Conservation (phyloP, 495 filamentous ascomycete species). For the Aspergillus olivimuriae region DNA sequence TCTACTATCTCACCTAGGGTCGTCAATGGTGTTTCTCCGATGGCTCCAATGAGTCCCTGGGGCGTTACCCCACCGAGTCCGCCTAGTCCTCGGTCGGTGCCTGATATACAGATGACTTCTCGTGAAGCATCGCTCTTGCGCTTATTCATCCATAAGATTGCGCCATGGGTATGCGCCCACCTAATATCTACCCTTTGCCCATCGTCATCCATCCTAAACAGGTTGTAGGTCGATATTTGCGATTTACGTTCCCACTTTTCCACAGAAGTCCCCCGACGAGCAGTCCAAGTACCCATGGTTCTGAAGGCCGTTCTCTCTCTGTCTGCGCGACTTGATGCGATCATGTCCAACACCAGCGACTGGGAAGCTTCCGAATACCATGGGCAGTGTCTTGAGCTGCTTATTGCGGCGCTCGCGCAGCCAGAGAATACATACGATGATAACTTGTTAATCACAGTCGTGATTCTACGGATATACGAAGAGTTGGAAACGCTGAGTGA, state of each 20-base stretch:
- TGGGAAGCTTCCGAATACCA: constrained; percentile 35
- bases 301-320: constrained; percentile 30
- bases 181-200: neutral
- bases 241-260: constrained; percentile 29
- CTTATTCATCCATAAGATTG: constrained; percentile 28
- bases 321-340: constrained; percentile 30
- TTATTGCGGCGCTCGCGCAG: constrained; percentile 24
- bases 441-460: constrained; percentile 30
- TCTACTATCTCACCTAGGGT: constrained; percentile 10
- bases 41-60: constrained; percentile 12
- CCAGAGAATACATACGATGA: constrained; percentile 28
- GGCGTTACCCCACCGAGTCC: constrained; percentile 9
- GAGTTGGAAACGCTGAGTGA: constrained; percentile 29
- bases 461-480: constrained; percentile 33
- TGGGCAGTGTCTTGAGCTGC: constrained; percentile 29
- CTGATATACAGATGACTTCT: constrained; percentile 11
- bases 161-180: constrained; percentile 24
- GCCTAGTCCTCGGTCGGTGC: constrained; percentile 8
- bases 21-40: constrained; percentile 1
- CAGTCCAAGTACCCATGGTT: constrained; percentile 28
- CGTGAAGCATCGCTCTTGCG: constrained; percentile 31
- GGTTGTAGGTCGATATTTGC: constrained; percentile 29
- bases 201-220: neutral
- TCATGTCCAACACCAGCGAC: constrained; percentile 23
- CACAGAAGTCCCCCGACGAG: constrained; percentile 28